Conservation (phyloP, 2,329 filamentous ascomycete species). For the Penicillium sp. region DNA sequence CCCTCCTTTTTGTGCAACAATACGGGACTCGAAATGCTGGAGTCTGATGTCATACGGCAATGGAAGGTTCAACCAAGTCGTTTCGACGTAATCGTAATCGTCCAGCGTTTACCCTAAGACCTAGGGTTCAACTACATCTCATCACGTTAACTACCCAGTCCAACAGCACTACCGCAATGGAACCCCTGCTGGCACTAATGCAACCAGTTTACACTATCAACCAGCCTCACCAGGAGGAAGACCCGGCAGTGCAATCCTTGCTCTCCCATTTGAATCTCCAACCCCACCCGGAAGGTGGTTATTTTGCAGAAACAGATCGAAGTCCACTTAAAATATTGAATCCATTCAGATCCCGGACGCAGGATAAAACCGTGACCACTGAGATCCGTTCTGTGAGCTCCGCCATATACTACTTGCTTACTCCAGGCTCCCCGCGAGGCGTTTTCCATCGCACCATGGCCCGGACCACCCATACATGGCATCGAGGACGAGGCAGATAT, state of each 20-base stretch:
- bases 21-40: background rate
- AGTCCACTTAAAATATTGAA: conserved; percentile 58
- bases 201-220: conserved; percentile 33
- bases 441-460: conserved; percentile 67
- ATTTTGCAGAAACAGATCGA: conserved; percentile 66
- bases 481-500: conserved; percentile 66
- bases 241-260: conserved; percentile 38
- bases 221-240: conserved; percentile 30
- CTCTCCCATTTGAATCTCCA: conserved; percentile 54
- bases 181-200: conserved; percentile 22
- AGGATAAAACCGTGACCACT: background rate
- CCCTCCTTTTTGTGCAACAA: background rate
- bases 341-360: conserved; percentile 49
- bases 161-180: no score
- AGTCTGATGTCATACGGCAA: background rate
- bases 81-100: conserved; percentile 4
- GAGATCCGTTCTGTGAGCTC: conserved; percentile 58
- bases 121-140: no score
- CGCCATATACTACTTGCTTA: conserved; percentile 68
- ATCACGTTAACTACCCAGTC: no score
- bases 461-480: conserved; percentile 67
- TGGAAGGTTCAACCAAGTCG: background rate
- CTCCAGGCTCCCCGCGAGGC: conserved; percentile 58
- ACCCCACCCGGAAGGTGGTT: conserved; percentile 67
- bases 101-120: no score